These are phyloP conservation scores for Lablab purpureus DNA, from an alignment of 306 rosid species.

Conservation along the genomic window DNA sequence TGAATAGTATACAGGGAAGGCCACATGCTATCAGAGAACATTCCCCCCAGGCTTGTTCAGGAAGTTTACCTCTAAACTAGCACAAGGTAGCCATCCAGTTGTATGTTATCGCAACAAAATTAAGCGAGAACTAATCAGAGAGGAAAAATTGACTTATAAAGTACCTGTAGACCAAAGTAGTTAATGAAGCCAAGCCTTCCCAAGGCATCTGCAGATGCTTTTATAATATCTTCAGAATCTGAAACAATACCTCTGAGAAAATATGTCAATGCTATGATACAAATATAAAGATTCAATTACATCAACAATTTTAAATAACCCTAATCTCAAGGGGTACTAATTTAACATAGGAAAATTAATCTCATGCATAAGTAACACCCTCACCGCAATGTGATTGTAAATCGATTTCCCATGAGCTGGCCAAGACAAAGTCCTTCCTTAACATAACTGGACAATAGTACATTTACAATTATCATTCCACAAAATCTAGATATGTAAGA, in stretches of 20 bases:
- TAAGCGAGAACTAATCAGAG: slow-evolving; percentile 22
- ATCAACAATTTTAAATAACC: slow-evolving; percentile 30
- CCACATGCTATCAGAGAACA: neutral
- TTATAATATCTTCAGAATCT: slow-evolving; percentile 83
- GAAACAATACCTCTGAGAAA: slow-evolving; percentile 92
- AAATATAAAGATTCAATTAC: slow-evolving; percentile 31
- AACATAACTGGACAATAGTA: slow-evolving; percentile 70
- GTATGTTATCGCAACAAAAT: slow-evolving; percentile 31
- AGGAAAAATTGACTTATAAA: slow-evolving; percentile 41
- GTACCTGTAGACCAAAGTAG: slow-evolving; percentile 97
- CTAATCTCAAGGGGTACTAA: neutral
- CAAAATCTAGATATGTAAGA: slow-evolving; percentile 26
- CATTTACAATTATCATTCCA: slow-evolving; percentile 43
- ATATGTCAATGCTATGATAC: slow-evolving; percentile 45
- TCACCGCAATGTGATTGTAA: slow-evolving; percentile 87
- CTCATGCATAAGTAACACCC: slow-evolving; percentile 42
- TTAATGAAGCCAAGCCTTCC: slow-evolving; percentile 89
- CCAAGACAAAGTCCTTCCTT: slow-evolving; percentile 92
- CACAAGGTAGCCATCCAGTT: slow-evolving; percentile 5
- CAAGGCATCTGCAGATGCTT: slow-evolving; percentile 80
- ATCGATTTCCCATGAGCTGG: slow-evolving; percentile 90
- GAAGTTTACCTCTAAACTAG: slow-evolving; percentile 5
- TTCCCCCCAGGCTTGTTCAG: neutral
- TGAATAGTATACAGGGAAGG: neutral
- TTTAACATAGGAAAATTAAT: slow-evolving; percentile 36